Evolutionary conservation across 257 asterid genomes (phyloP).

Genomic region (Salvia splendens): DNA sequence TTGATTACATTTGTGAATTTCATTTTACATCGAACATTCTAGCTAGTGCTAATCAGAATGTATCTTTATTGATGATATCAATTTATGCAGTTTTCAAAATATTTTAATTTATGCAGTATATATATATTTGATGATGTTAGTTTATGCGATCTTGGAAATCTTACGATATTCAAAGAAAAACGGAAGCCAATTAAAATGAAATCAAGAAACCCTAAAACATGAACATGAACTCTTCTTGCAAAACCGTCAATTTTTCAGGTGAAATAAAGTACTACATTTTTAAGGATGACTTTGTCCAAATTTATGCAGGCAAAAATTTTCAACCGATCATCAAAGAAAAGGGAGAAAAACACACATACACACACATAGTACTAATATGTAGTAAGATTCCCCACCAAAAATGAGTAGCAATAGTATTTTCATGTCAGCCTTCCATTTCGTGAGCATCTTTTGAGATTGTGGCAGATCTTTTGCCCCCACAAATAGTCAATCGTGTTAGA

Average conservation of each 20-base stretch:
- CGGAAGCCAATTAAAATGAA: neutral
- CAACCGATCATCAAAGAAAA: neutral
- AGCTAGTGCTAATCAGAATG: too few relatives aligned
- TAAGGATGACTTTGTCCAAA: too few relatives aligned
- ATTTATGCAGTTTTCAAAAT: too few relatives aligned
- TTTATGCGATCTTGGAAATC: too few relatives aligned
- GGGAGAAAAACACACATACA: neutral
- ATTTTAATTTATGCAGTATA: too few relatives aligned
- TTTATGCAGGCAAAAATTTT: neutral
- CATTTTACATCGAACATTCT: too few relatives aligned
- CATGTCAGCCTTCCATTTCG: slow-evolving; percentile 43
- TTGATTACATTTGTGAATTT: too few relatives aligned
- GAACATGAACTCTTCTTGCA: neutral
- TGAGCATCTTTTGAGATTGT: slow-evolving; percentile 52
- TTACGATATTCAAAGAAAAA: too few relatives aligned
- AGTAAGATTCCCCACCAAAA: slow-evolving; percentile 20
- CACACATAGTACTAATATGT: slow-evolving; percentile 5
- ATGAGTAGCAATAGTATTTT: slow-evolving; percentile 25
- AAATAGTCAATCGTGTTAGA: slow-evolving; percentile 36
- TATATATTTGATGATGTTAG: neutral
- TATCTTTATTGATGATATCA: too few relatives aligned
- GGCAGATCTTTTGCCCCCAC: slow-evolving; percentile 58
- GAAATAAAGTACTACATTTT: too few relatives aligned
- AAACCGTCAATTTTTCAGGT: too few relatives aligned
- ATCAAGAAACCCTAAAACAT: slow-evolving; percentile 11